Base-by-base conservation (phyloP, 176 grass and related monocot species). In the Oryza coarctata region DNA sequence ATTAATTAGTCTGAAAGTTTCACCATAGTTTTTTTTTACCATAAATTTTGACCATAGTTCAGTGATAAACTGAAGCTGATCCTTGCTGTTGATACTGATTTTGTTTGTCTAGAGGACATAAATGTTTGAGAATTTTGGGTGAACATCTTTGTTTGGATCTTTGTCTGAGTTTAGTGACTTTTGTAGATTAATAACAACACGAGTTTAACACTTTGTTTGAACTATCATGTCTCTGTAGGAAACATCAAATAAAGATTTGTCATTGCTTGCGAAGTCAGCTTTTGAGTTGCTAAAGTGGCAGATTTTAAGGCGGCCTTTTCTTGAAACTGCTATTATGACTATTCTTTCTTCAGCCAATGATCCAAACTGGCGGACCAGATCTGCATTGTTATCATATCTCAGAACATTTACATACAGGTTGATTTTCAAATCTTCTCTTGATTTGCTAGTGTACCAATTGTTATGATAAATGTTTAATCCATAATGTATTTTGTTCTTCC, bases 241-340 rank as follows among this genome's bases (percentile, higher is more conserved):
- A 93, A 95, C 89, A 88, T 95, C 95, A 85, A 95, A 93, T 29
- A 95, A 98, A 86, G 88, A 98, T 68, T 90, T 98, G 74, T 95
- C 92, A n/a, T 88, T 88, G 64, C 90, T 95, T 7, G 88, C 95
- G 63, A 98, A 98, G 80, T 83, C 95, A 55, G 83, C 92, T 84
- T 98, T 98, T 88, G 88, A 93, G 85, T 82, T 98, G 81, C 74
- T 98, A 9, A 95, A 93, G 80, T 98, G 95, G 95, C 83, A 76
- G 73, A 86, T 88, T 79, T 81, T 94, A 75, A 85, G 38, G 27
- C 92, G 82, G 0, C 90, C 95, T 70, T 93, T 89, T 68, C 74
- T 98, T 84, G 92, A 95, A 88, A 81, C 75, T 90, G 92, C 90
- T 87, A 81, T 98, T 70, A 69, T 60, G 28, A 80, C 88, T 41